Evolutionary conservation across 371 early-diverging fungal genomes (phyloP).

Genomic region (Lichtheimia corymbifera): DNA sequence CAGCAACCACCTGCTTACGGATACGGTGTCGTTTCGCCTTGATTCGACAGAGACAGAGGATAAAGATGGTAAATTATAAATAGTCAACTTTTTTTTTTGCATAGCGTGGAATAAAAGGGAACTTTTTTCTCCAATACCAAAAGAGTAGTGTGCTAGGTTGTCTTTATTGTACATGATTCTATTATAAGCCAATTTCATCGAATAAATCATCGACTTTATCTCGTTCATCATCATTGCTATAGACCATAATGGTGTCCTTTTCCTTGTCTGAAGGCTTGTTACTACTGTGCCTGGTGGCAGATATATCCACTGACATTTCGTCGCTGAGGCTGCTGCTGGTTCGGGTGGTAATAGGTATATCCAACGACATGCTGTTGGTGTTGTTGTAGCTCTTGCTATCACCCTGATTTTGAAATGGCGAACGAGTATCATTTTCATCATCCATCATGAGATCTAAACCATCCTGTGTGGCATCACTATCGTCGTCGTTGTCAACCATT

Average conservation of each 20-base stretch:
- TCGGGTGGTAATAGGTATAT: neutral
- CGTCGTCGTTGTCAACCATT: neutral
- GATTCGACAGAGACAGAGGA: neutral
- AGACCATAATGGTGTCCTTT: neutral
- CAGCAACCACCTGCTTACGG: neutral
- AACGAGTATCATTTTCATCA: neutral
- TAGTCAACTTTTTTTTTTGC: too few relatives aligned
- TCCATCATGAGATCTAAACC: neutral
- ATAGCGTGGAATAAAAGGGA: too few relatives aligned
- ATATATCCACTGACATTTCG: neutral
- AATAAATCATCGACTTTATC: conserved; percentile 11
- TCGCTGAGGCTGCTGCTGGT: neutral
- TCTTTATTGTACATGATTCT: neutral
- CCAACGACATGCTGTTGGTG: neutral
- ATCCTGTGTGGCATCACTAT: conserved; percentile 5
- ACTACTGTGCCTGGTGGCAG: neutral
- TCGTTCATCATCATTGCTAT: neutral
- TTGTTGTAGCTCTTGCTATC: too few relatives aligned
- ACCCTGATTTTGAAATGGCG: too few relatives aligned
- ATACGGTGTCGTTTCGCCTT: conserved; percentile 1
- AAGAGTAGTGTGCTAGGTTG: too few relatives aligned
- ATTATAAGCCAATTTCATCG: conserved; percentile 11
- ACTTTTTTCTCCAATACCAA: too few relatives aligned
- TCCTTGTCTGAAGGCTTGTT: neutral
- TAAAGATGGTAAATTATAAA: too few relatives aligned